Conservation (phyloP, 2,329 filamentous ascomycete species). For the Hymenoscyphus infarciens region DNA sequence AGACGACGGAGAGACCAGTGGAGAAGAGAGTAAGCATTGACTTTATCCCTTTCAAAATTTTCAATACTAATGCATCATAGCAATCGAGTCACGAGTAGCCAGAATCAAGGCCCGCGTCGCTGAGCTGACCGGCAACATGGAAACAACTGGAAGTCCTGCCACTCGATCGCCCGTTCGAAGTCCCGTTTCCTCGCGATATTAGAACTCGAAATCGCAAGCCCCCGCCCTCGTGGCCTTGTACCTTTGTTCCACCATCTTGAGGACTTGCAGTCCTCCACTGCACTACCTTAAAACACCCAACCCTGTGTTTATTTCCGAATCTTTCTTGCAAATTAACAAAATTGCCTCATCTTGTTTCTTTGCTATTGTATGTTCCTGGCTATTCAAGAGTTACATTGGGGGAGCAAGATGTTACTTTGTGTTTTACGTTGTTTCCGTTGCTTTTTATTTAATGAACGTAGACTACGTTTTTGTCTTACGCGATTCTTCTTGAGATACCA, state of each 20-base stretch:
- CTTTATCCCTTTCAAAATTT: neutral
- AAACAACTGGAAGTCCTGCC: constrained; percentile 36
- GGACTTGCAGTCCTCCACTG: neutral
- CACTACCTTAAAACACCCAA: constrained; percentile 6
- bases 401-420: neutral
- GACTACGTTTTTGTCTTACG: constrained; percentile 1
- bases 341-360: neutral
- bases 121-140: constrained; percentile 84
- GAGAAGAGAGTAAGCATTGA: constrained; percentile 78
- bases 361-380: constrained; percentile 2
- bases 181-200: constrained; percentile 5
- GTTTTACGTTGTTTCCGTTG: constrained; percentile 2
- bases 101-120: constrained; percentile 97
- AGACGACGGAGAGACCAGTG: constrained; percentile 87
- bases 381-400: neutral
- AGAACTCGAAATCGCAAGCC: neutral
- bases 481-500: constrained; percentile 27
- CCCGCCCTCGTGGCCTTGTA: no score
- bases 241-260: neutral
- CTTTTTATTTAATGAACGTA: neutral
- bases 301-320: constrained; percentile 1
- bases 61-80: constrained; percentile 45
- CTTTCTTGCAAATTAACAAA: constrained; percentile 2
- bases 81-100: constrained; percentile 93
- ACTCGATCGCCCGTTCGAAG: constrained; percentile 5